Conservation (phyloP, 169 alveolate genomes). For the Perkinsus chesapeaki region DNA sequence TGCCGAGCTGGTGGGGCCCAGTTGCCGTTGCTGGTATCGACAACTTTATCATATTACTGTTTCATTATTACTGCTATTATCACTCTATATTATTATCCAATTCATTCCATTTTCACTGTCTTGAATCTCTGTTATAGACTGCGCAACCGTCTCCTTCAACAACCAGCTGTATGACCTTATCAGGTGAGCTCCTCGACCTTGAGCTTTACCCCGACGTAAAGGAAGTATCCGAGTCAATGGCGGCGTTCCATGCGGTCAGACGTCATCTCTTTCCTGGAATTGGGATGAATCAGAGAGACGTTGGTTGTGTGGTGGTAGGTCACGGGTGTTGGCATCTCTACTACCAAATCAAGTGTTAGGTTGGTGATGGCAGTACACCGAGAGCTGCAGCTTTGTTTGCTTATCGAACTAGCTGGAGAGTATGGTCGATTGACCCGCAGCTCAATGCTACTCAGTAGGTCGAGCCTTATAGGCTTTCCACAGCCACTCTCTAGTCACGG, state of each 20-base stretch:
- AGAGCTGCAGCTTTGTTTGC: neutral
- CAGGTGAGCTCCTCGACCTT: neutral
- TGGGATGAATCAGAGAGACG: neutral
- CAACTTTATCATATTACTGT: no score
- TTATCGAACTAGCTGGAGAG: neutral
- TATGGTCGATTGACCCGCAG: neutral
- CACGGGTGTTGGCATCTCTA: neutral
- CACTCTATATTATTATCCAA: no score
- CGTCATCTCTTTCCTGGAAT: neutral
- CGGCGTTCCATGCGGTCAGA: neutral
- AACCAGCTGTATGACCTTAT: neutral
- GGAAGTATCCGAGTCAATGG: neutral
- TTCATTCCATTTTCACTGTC: no score
- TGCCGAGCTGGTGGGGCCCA: no score
- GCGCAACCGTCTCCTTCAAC: no score
- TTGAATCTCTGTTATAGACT: no score
- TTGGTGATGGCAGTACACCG: neutral
- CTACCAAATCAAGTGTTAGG: neutral
- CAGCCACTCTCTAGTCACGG: no score
- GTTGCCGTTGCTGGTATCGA: no score
- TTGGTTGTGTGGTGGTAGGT: neutral
- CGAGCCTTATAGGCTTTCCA: no score
- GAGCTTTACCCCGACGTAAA: neutral
- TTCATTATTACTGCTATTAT: no score
- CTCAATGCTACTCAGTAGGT: neutral